phyloP scores from a whole-genome alignment of 257 asterid genomes.

The Solanum bulbocastanum region DNA sequence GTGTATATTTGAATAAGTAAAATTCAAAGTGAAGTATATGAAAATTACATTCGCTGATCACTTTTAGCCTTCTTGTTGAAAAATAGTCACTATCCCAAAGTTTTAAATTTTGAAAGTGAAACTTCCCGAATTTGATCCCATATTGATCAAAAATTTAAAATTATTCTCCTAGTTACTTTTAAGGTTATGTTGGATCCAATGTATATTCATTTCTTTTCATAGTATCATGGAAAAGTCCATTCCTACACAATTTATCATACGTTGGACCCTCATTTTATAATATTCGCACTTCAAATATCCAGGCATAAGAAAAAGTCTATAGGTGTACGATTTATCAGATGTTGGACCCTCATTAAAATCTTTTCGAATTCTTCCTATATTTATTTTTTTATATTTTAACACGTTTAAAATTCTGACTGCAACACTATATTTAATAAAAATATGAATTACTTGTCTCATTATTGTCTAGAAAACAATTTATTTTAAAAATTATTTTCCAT shows the following conservation, averaged over 20 bases:
- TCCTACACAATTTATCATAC: neutral
- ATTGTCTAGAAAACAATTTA: neutral
- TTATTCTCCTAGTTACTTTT: neutral
- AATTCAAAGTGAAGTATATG: neutral
- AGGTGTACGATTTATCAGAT: too few species aligned
- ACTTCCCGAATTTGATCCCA: neutral
- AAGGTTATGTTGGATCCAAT: too few species aligned
- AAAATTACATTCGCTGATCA: neutral
- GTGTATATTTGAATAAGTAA: neutral
- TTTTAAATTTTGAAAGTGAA: neutral
- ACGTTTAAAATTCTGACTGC: rapidly evolving
- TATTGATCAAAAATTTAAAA: neutral
- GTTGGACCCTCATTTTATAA: neutral
- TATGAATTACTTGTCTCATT: neutral
- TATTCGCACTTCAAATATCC: neutral
- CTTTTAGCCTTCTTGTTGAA: neutral
- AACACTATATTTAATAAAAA: neutral
- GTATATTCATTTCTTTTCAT: neutral
- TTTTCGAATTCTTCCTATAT: neutral
- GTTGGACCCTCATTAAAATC: neutral
- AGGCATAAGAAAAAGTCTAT: neutral
- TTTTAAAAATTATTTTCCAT: neutral
- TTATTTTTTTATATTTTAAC: neutral
- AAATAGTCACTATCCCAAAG: neutral
- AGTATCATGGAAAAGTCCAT: neutral